Evolutionary conservation across 1,284 basidiomycete genomes (phyloP), one percentile per base, ranked within the genome.

Genomic region (Pyrrhoderma noxium): DNA sequence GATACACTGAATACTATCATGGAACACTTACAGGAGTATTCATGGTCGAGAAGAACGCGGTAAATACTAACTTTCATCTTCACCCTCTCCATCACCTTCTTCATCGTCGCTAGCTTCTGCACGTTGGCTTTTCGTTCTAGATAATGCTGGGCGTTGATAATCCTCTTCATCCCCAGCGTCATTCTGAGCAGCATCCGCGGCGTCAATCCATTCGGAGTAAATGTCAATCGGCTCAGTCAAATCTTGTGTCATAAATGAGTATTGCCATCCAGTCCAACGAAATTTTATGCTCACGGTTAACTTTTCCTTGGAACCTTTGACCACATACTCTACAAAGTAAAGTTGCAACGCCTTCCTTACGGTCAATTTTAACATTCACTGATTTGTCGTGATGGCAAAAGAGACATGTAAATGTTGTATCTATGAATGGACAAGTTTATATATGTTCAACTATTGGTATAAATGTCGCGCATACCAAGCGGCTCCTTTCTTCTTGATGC

Each of bases 341-440:
- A 58, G 85, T 77, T 8, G 83, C 88, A 23, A 90, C 69, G 2
- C 85, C 85, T 61, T 89, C 89, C 64, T 89, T 91, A 62, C 82
- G 77, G 70, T 91, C 86, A 59, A 93, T 75, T 64, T 89, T 80
- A 50, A 93, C 89, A 9, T 82, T 87, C 49, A 93, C 89, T 18
- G 90, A 87, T 62, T 87, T 89, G 63, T 93, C 87, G 65, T 93
- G 90, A 68, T 93, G 84, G 67, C 90, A 93, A 67, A 92, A 93
- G n/a, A 93, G 71, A 65, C 86, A 89, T 25, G 86, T 87, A 64
- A 89, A 89, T 41, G 79, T 73, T 5, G 82, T 84, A 57, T 89
- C 87, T 89, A 64, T 31, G 27, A 31, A 41, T 50, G 47, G 36
- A 54, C 38, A 16, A 14, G 56, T n/a, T n/a, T n/a, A n/a, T 38